Evolutionary conservation across 2,329 filamentous ascomycete species (phyloP), one percentile per base, ranked within the genome.

Genomic region (Trichoderma sp.): DNA sequence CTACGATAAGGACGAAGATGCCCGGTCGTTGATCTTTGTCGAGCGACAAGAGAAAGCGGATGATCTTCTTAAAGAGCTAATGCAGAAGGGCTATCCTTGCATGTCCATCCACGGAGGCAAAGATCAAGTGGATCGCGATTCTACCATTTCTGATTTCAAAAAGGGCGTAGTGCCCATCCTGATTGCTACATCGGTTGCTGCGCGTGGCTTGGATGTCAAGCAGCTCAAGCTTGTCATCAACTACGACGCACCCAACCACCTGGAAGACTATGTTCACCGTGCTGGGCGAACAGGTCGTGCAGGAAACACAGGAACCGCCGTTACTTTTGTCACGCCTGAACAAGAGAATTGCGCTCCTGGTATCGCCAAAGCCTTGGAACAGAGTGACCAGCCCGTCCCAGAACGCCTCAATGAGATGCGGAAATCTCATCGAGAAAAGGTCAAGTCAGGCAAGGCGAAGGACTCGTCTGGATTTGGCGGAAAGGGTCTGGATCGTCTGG

Each of bases 231-330:
- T 98, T 36, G 96, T 99, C 69, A 91, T 99, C 83, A 98, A 98
- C 82, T 98, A 94, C 79, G 95, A 98, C 79, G 93, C 92, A 1
- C 95, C 95, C 1, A 97, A 97, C 77, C 95, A 98, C 82, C 83
- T 97, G 73, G 96, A 99, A 82, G 96, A 98, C 79, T 98, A 98
- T 78, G 95, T 98, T 53, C 96, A 98, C 81, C 92, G 96, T 74
- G 94, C 93, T 70, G 96, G 96, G 62, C 93, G 96, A 77, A 98
- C 96, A 8, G 96, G 96, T 12, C 92, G 96, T 79, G 96, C 96
- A 60, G 96, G 96, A 53, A 97, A 98, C 78, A 97, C 90, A 26
- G 96, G 96, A 74, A 97, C 94, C 51, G 96, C 96, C 0, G 93
- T 99, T 65, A 99, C 96, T 0, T 97, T 98, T 79, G 86, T 99